Base-by-base conservation (phyloP, 345 rosid genomes). In the Dipteronia dyeriana region DNA sequence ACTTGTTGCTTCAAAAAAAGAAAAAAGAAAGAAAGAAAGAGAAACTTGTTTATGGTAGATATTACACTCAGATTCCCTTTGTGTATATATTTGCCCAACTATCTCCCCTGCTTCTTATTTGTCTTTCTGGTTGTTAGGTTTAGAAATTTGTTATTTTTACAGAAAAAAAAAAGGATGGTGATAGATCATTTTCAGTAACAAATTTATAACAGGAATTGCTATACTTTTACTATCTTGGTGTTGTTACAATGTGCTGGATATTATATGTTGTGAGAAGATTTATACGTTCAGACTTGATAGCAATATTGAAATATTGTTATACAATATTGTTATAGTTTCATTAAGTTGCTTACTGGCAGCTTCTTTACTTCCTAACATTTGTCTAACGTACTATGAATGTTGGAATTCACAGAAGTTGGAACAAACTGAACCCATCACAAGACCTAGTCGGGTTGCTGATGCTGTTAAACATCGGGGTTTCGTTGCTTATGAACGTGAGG, bases 401-500 rank as follows among this genome's bases (percentile, higher is more conserved):
- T 65, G 19, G 56, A 51, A 54, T 71, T 81, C 73, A 20, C 86
- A 85, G 90, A 84, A 82, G 22, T 85, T 74, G 7, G 89, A 82
- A 43, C 82, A 84, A 71, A 75, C 85, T 77, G 84, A 81, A 68
- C 76, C 75, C 81, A 53, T 54, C 2, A 81, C 81, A 81, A 90
- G 94, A 86, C 99, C 99, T 75, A 82, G 88, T 71, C 76, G 10
- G 75, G 93, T 94, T 54, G 61, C 72, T 5, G 83, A 84, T 85
- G 96, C 99, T 65, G 87, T 83, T 66, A 97, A 97, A 68, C 87
- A 92, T 78, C 79, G 98, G 22, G 99, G 99, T 47, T 97, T 97
- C 76, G 75, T 97, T 74, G 86, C 91, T 79, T 97, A 97, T 77
- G 97, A 97, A 82, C 97, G 98, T 10, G 97, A 94, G 80, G 97